phyloP scores from a whole-genome alignment of 148 eudicot genomes.

The Rhododendron mucronatum region DNA sequence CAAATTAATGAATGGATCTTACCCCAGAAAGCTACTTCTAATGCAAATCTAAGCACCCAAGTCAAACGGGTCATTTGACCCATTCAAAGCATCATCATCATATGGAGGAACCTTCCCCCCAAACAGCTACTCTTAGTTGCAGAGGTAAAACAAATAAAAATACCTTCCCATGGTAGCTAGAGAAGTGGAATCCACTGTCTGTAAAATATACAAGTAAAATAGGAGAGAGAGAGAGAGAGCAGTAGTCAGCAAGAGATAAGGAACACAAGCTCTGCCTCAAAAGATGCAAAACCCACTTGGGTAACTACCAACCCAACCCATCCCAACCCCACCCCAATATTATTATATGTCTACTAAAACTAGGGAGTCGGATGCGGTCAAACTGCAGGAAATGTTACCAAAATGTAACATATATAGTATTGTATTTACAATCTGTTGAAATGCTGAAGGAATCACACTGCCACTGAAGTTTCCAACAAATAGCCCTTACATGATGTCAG shows the following conservation, averaged over 20 bases:
- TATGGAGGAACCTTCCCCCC: neutral
- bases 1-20: neutral
- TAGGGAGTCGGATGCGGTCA: neutral
- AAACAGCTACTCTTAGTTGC: neutral
- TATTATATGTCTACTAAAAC: neutral
- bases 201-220: neutral
- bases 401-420: neutral
- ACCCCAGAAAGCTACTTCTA: neutral
- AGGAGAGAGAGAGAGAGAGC: neutral
- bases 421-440: neutral
- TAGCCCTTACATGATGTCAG: neutral
- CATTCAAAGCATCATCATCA: conserved; percentile 12
- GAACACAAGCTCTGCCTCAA: conserved; percentile 14
- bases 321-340: neutral
- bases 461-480: conserved; percentile 9
- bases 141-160: neutral
- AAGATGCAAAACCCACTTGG: conserved; percentile 12
- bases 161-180: neutral
- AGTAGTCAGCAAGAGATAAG: neutral
- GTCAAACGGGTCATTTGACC: conserved; percentile 12
- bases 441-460: neutral
- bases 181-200: neutral
- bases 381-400: neutral
- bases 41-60: neutral
- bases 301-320: neutral